A percentile compares a stretch with the other conserved stretches of the same genome.
phyloP scores from a whole-genome alignment of 139 green algal species.

The Diplosphaera chodatii region DNA sequence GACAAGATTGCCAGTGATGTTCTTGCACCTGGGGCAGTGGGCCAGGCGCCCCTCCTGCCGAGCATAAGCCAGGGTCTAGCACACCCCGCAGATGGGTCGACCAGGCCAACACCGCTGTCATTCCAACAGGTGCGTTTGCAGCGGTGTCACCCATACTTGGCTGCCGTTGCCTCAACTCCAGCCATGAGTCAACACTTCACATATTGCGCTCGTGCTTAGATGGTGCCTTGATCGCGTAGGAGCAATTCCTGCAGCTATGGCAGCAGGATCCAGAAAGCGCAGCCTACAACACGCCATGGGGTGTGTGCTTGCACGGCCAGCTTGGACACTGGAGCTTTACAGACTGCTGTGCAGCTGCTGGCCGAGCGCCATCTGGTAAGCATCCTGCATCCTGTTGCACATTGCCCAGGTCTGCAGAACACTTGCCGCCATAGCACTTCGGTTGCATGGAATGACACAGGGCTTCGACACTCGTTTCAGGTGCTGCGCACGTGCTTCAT shows the following conservation, averaged over 20 bases:
- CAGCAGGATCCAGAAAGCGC: neutral
- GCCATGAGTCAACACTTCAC: neutral
- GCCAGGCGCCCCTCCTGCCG: neutral
- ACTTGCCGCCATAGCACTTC: neutral
- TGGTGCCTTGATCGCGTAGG: neutral
- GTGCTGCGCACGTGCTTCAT: neutral
- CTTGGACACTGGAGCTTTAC: neutral
- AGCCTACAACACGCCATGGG: neutral
- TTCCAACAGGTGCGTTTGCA: neutral
- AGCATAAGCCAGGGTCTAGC: neutral
- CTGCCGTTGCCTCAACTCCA: too few species aligned
- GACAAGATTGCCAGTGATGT: neutral
- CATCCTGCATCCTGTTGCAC: too few species aligned
- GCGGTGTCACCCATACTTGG: neutral
- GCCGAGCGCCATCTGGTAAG: constrained; percentile 2
- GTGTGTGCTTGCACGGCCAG: neutral
- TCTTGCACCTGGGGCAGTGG: too few species aligned
- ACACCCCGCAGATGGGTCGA: too few species aligned
- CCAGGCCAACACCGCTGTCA: neutral
- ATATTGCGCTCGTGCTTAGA: neutral
- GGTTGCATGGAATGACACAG: neutral
- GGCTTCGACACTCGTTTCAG: neutral
- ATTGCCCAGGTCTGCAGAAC: too few species aligned
- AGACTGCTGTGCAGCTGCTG: neutral
- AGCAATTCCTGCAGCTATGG: constrained; percentile 3